Evolutionary conservation across 306 rosid genomes (phyloP).

Genomic region (Dalbergia cultrata): DNA sequence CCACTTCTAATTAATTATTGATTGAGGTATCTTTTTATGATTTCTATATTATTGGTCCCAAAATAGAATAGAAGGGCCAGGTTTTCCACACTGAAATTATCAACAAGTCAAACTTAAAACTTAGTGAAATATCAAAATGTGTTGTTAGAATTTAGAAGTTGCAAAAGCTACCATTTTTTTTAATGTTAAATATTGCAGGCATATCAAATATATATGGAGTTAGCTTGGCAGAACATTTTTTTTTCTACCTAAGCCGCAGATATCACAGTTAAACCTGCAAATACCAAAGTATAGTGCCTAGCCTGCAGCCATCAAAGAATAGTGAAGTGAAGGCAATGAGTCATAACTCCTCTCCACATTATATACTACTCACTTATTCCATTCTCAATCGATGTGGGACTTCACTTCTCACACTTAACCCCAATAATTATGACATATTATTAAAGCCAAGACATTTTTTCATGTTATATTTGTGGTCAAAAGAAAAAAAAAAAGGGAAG

Average conservation of each 20-base stretch:
- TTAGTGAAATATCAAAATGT: conserved; percentile 42
- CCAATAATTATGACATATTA: too few species aligned
- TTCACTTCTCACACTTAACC: too few species aligned
- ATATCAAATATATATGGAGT: not conserved
- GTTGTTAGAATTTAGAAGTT: not conserved
- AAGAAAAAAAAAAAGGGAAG: not conserved
- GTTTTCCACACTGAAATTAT: conserved; percentile 45
- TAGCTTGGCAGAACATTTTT: too few species aligned
- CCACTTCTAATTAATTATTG: conserved; percentile 34
- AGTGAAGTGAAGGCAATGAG: too few species aligned
- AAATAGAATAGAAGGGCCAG: conserved; percentile 30
- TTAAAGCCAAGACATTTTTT: not conserved
- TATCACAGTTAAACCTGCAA: too few species aligned
- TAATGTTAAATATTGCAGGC: conserved; percentile 2
- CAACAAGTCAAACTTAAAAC: conserved; percentile 57
- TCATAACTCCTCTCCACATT: too few species aligned
- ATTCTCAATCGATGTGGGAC: too few species aligned
- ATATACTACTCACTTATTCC: too few species aligned
- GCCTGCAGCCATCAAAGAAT: too few species aligned
- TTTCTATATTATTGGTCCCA: conserved; percentile 57
- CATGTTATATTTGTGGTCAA: not conserved
- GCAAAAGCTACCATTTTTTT: not conserved
- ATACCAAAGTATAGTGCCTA: too few species aligned
- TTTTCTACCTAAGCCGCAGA: too few species aligned
- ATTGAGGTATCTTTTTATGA: conserved; percentile 46